Conservation (phyloP, 257 asterid species). For the Solanum pennellii region DNA sequence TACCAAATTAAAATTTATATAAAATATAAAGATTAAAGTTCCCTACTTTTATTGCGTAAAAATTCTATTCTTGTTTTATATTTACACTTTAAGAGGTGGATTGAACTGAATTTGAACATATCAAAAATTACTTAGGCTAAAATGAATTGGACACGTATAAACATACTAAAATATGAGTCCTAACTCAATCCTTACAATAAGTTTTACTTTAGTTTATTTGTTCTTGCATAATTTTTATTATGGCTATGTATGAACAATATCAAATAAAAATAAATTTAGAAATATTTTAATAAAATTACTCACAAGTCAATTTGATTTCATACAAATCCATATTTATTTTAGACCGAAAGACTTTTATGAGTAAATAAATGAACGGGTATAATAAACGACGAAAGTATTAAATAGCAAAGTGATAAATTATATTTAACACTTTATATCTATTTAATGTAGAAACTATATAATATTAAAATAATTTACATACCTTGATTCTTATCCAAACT, state of each 20-base stretch:
- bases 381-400: not conserved
- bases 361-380: too few relatives aligned
- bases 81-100: not conserved
- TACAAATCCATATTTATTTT: too few relatives aligned
- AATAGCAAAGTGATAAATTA: not conserved
- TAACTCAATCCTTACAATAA: not conserved
- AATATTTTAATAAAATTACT: not conserved
- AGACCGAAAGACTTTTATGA: too few relatives aligned
- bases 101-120: too few relatives aligned
- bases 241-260: too few relatives aligned
- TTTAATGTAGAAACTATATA: not conserved
- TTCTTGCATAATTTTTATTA: too few relatives aligned
- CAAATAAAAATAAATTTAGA: not conserved
- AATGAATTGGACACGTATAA: not conserved
- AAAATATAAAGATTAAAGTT: not conserved
- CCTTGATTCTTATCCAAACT: conserved; percentile 21
- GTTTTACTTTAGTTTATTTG: not conserved
- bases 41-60: not conserved
- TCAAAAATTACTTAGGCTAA: not conserved
- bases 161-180: not conserved
- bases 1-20: not conserved
- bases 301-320: not conserved
- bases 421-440: not conserved
- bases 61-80: not conserved
- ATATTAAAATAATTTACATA: not conserved